These are phyloP conservation scores for Dryas integrifolia DNA, from an alignment of 331 rosid species.

Conservation along the genomic window DNA sequence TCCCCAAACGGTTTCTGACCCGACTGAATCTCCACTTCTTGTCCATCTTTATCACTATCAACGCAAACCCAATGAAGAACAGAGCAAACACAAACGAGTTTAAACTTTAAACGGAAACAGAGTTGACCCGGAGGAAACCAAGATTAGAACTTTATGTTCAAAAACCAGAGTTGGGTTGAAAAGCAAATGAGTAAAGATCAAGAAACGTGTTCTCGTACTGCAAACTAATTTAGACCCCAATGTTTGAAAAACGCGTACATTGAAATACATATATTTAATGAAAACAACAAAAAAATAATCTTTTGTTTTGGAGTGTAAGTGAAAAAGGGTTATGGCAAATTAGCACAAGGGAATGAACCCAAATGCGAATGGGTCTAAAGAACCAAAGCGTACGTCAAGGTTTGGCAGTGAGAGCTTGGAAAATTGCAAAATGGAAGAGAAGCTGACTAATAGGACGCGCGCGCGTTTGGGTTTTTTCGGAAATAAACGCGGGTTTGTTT, in stretches of 20 bases:
- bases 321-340: neutral
- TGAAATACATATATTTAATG: neutral
- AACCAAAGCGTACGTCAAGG: neutral
- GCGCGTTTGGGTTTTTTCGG: neutral
- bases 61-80: slow-evolving; percentile 4
- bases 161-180: slow-evolving; percentile 8
- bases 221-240: slow-evolving; percentile 16
- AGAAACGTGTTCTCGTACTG: slow-evolving; percentile 21
- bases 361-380: slow-evolving; percentile 9
- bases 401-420: neutral
- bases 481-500: slow-evolving; percentile 7
- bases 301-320: neutral
- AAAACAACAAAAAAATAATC: neutral
- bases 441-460: neutral
- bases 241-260: slow-evolving; percentile 39
- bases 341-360: neutral
- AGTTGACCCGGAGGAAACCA: neutral
- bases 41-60: slow-evolving; percentile 33
- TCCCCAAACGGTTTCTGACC: slow-evolving; percentile 37
- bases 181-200: slow-evolving; percentile 6
- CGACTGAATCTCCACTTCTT: slow-evolving; percentile 41
- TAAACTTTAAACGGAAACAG: slow-evolving; percentile 21
- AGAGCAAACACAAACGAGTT: slow-evolving; percentile 8
- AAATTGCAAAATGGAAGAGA: neutral
- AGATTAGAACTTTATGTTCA: slow-evolving; percentile 16